Evolutionary conservation across 2,329 filamentous ascomycete genomes (phyloP).

Genomic region (Xylariaceae sp.): DNA sequence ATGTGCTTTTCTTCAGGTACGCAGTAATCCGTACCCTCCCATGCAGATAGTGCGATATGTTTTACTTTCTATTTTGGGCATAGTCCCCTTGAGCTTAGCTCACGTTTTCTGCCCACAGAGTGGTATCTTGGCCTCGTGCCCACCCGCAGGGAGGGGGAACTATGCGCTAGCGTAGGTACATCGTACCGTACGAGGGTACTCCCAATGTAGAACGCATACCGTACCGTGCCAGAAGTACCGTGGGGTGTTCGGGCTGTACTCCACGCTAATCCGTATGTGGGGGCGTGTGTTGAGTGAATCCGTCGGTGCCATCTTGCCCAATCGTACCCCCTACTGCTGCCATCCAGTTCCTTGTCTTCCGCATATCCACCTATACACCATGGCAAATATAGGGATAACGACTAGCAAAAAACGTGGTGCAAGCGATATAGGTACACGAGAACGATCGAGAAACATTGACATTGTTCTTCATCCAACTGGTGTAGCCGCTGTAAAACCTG

Average conservation of each 20-base stretch:
- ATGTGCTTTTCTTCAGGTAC: conserved; percentile 18
- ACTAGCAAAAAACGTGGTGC: neutral
- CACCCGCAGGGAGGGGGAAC: conserved; percentile 2
- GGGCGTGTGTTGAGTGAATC: too few relatives aligned
- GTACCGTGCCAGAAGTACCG: too few relatives aligned
- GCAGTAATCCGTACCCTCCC: neutral
- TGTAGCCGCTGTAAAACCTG: neutral
- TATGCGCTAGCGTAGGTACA: neutral
- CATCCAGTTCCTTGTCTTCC: too few relatives aligned
- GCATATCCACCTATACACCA: neutral
- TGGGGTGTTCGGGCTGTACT: too few relatives aligned
- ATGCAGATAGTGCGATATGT: conserved; percentile 15
- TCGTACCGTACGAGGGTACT: neutral
- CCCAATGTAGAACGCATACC: too few relatives aligned
- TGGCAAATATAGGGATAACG: neutral
- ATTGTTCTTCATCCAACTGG: neutral
- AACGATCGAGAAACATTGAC: neutral
- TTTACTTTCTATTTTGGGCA: conserved; percentile 16
- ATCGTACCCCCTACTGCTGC: too few relatives aligned
- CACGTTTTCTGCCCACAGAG: conserved; percentile 1
- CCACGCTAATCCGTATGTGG: too few relatives aligned
- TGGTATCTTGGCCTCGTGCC: conserved; percentile 13
- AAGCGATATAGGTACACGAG: neutral
- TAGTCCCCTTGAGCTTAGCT: conserved; percentile 12
- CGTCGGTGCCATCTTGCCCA: too few relatives aligned